A percentile compares a stretch with the other conserved stretches of the same genome.
Evolutionary conservation across 2,329 filamentous ascomycete species (phyloP).

Genomic region (Colletotrichum sublineola): DNA sequence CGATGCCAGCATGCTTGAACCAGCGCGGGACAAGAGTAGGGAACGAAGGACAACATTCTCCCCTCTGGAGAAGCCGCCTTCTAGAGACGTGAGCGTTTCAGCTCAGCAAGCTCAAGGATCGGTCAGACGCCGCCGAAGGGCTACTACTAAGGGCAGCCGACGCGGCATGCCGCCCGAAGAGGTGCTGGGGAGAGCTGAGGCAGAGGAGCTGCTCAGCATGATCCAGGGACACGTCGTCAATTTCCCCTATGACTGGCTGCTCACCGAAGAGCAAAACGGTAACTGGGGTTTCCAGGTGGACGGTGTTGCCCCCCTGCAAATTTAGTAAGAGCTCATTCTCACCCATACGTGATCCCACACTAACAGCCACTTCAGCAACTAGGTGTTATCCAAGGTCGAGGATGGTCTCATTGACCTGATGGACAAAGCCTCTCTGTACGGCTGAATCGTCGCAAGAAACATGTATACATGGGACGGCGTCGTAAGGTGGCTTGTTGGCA

Average conservation of each 20-base stretch:
- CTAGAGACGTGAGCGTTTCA: conserved; percentile 50
- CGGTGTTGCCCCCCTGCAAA: conserved; percentile 94
- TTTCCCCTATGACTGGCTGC: conserved; percentile 97
- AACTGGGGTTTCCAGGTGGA: conserved; percentile 99
- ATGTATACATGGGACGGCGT: conserved; percentile 11
- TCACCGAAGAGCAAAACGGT: conserved; percentile 89
- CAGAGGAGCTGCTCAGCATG: conserved; percentile 83
- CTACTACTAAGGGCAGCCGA: conserved; percentile 77
- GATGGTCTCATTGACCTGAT: conserved; percentile 14
- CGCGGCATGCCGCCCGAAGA: conserved; percentile 79
- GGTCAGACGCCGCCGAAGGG: conserved; percentile 73
- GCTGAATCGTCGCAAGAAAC: conserved; percentile 16
- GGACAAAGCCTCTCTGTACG: conserved; percentile 12
- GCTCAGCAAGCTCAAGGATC: conserved; percentile 59
- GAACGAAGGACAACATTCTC: conserved; percentile 71
- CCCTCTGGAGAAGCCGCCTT: conserved; percentile 62
- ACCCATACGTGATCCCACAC: conserved; percentile 24
- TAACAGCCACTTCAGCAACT: conserved; percentile 52
- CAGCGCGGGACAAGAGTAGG: conserved; percentile 54
- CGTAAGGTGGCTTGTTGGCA: background rate
- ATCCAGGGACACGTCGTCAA: conserved; percentile 90
- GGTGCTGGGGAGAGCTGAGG: conserved; percentile 79
- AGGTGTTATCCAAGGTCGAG: conserved; percentile 40
- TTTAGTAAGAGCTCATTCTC: conserved; percentile 78
- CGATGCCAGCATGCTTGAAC: conserved; percentile 50